Evolutionary conservation across 208 protist species (phyloP), one percentile per base, ranked within the genome.

Genomic region (Phytomonas sp.): DNA sequence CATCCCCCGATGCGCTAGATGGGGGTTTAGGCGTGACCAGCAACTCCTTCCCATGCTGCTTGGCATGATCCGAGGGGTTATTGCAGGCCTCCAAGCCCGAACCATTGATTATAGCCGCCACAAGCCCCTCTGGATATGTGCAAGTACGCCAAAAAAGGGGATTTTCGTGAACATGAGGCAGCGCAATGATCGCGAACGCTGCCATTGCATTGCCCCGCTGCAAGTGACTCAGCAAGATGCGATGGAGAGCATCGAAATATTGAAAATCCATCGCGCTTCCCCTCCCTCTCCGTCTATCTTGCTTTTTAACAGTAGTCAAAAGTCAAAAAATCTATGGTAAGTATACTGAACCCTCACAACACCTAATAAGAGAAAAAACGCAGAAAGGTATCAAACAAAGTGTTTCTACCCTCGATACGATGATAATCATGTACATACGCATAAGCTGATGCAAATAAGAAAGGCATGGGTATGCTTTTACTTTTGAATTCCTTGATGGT

Each of bases 131-230:
- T 5, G 68, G 74, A 70, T 94, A 94, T 20, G 77, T 89, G 72
- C 89, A 94, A 9, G 82, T 89, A 5, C 67, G 75, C 85, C 89
- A 92, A 62, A 89, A 94, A n/a, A 83, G 68, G 8, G 80, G 65
- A 65, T 76, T 73, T 28, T 72, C 67, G 29, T 82, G 70, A 2
- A 94, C 67, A 28, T 72, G 53, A 7, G 71, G 73, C 29, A 85
- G 75, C 13, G 73, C 62, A 30, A 94, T 62, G 34, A 86, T 43
- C 20, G 78, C 71, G 37, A 91, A 66, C 28, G 85, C 76, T 13
- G 73, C 76, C 59, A 76, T 70, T 29, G 63, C 62, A 67, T 86
- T 82, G 32, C 77, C 81, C 13, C 75, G 67, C 31, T 70, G 77
- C 29, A 92, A 75, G 68, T 88, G 80, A 40, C 60, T 66, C 28